phyloP scores from a whole-genome alignment of 2,329 filamentous ascomycete genomes.

The Neonectria punicea region DNA sequence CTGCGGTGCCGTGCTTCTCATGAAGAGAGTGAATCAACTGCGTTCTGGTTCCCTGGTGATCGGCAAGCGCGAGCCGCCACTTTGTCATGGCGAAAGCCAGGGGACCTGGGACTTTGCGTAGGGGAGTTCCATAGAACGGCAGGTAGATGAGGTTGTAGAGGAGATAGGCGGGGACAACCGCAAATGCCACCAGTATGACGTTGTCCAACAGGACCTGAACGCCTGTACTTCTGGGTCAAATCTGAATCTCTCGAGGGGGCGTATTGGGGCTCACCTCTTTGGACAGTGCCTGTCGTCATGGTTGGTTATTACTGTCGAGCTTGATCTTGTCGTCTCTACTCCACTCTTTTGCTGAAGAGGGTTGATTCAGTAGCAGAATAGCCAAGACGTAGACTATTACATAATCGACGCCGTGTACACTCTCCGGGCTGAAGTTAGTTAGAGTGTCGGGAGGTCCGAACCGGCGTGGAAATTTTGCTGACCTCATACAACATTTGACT shows the following conservation, averaged over 20 bases:
- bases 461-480: too few species aligned
- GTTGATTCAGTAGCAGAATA: neutral
- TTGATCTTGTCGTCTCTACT: neutral
- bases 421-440: neutral
- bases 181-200: neutral
- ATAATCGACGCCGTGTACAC: neutral
- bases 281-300: neutral
- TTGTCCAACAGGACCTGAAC: neutral
- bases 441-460: neutral
- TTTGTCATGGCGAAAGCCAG: slow-evolving; percentile 53
- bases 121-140: slow-evolving; percentile 33
- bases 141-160: neutral
- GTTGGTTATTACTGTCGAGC: neutral
- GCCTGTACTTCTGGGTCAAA: neutral
- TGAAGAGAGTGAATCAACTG: slow-evolving; percentile 56
- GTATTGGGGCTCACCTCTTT: neutral
- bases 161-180: neutral
- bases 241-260: too few species aligned
- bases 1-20: slow-evolving; percentile 55
- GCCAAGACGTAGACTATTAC: neutral
- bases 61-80: slow-evolving; percentile 58
- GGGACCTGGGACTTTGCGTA: slow-evolving; percentile 50
- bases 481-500: too few species aligned
- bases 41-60: slow-evolving; percentile 56
- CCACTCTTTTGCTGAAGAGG: neutral